Conservation (phyloP, 495 filamentous ascomycete genomes). For the Lasiosphaeris hirsuta region DNA sequence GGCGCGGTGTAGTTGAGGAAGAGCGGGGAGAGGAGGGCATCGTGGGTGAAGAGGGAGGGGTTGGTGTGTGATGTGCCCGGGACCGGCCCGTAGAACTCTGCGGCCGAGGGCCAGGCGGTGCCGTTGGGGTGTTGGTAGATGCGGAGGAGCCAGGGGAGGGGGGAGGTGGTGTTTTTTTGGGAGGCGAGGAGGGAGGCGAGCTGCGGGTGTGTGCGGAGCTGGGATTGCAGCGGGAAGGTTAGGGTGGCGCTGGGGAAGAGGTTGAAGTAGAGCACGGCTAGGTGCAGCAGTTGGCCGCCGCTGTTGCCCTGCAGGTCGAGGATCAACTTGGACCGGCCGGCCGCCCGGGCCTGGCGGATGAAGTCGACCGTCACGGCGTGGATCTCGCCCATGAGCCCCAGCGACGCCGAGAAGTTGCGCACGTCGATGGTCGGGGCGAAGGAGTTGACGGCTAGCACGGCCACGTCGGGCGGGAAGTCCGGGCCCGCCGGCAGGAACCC, state of each 20-base stretch:
- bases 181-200: conserved; percentile 12
- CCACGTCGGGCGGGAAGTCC: conserved; percentile 1
- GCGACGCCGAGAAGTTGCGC: background rate
- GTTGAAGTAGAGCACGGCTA: conserved; percentile 31
- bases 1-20: background rate
- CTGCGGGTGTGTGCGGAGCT: conserved; percentile 20
- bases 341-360: background rate
- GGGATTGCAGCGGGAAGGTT: conserved; percentile 12
- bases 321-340: conserved; percentile 33
- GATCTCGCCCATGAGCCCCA: background rate
- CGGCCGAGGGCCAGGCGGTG: background rate
- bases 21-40: background rate
- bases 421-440: conserved; percentile 2
- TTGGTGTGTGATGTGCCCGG: background rate
- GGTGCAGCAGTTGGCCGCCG: conserved; percentile 42
- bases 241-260: conserved; percentile 37
- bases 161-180: background rate
- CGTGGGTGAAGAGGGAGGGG: background rate
- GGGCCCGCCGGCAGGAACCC: background rate
- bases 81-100: conserved; percentile 11
- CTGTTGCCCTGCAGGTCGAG: conserved; percentile 54
- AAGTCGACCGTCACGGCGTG: conserved; percentile 17
- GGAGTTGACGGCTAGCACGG: conserved; percentile 14
- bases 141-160: background rate
- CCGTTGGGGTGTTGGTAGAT: background rate